phyloP scores from a whole-genome alignment of 2,329 filamentous ascomycete genomes.

The Hypoxylon sp. region DNA sequence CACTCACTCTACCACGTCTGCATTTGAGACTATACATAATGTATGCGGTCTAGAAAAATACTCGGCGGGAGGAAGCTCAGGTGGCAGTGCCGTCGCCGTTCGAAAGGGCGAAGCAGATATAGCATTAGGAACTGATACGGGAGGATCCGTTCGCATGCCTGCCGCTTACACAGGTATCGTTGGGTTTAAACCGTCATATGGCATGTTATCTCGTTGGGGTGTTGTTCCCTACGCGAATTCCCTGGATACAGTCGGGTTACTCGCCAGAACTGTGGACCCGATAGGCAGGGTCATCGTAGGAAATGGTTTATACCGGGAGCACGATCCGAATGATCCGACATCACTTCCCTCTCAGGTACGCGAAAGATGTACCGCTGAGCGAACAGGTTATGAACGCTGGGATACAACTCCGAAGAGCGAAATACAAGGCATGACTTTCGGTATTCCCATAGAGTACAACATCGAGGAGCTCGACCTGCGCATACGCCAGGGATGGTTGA shows the following conservation, averaged over 20 bases:
- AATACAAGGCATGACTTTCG: conserved; percentile 62
- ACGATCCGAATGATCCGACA: conserved; percentile 82
- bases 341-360: conserved; percentile 73
- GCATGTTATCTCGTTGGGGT: conserved; percentile 86
- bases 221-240: conserved; percentile 95
- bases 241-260: conserved; percentile 87
- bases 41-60: conserved; percentile 55
- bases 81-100: conserved; percentile 91
- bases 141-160: conserved; percentile 87
- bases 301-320: conserved; percentile 61
- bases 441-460: conserved; percentile 85
- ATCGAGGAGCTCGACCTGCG: conserved; percentile 80
- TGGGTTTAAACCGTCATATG: conserved; percentile 94
- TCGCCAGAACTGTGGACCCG: conserved; percentile 69
- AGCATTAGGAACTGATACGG: conserved; percentile 93
- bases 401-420: conserved; percentile 36
- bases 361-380: conserved; percentile 57
- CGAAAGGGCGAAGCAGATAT: conserved; percentile 69
- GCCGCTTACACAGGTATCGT: conserved; percentile 87
- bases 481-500: conserved; percentile 79
- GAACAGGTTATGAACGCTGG: conserved; percentile 49
- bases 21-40: conserved; percentile 75
- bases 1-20: conserved; percentile 80
- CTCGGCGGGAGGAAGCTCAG: conserved; percentile 91
- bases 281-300: conserved; percentile 69